phyloP scores from a whole-genome alignment of 495 filamentous ascomycete genomes.

The Eremomyces bilateralis region DNA sequence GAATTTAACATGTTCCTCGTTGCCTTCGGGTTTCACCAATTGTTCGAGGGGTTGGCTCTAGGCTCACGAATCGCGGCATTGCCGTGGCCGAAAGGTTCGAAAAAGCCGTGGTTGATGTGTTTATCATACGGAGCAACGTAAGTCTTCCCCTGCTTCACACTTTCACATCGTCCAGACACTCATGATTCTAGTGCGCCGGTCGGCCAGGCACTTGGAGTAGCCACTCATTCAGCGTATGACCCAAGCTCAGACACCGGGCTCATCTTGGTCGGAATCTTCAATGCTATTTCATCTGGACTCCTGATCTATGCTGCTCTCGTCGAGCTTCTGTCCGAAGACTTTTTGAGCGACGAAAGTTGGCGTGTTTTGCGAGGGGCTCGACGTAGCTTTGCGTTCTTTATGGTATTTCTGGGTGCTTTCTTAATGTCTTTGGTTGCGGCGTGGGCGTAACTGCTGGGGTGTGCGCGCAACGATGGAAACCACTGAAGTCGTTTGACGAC shows the following conservation, averaged over 20 bases:
- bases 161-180: neutral
- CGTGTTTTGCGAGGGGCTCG: neutral
- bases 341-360: conserved; percentile 5
- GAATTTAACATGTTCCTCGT: conserved; percentile 60
- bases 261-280: conserved; percentile 3
- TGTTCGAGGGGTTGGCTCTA: conserved; percentile 53
- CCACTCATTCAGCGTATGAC: conserved; percentile 2
- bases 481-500: no score
- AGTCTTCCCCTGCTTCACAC: neutral
- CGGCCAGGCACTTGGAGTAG: conserved; percentile 4
- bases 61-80: conserved; percentile 51
- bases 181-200: conserved; percentile 1
- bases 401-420: conserved; percentile 3
- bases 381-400: conserved; percentile 1
- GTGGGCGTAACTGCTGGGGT: conserved; percentile 5
- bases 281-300: conserved; percentile 3
- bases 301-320: conserved; percentile 3
- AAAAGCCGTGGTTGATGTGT: conserved; percentile 10
- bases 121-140: conserved; percentile 5
- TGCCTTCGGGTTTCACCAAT: conserved; percentile 65
- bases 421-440: conserved; percentile 3
- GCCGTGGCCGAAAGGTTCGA: conserved; percentile 26
- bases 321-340: conserved; percentile 5
- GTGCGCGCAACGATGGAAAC: no score
- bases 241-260: conserved; percentile 2